Base-by-base conservation (phyloP, 129 eudicot genomes). In the Oenanthe sinensis region DNA sequence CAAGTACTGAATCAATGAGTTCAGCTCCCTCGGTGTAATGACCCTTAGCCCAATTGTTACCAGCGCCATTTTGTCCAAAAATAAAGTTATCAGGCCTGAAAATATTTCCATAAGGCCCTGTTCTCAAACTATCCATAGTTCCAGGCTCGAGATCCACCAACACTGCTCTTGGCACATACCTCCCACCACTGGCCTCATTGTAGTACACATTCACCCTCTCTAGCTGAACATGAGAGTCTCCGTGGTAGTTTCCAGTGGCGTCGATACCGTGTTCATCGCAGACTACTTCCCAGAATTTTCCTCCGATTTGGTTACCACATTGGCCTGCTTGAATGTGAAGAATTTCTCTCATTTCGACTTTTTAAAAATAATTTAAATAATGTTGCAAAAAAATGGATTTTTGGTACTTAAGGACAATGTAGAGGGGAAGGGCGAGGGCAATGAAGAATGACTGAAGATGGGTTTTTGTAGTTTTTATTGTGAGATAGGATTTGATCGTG, bases 11-110 rank as follows among this genome's bases (percentile, higher is more conserved):
- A 82, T 92, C 96, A 50, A 90, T 74, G 78, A 92, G 72, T 54
- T 90, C 93, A 58, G 96, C 97, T 75, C 97, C 97, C 81, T 92
- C 97, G 68, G 95, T 92, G 79, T 89, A 92, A 83, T 92, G 97
- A 24, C 93, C 97, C 79, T 88, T 91, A 49, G 92, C 96, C 96
- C 92, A 91, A 39, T 91, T 91, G 77, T 92, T 92, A 8, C 95
- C 97, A 0, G 97, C 96, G 40, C 96, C 97, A 84, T 87, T 92
- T 43, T 90, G 96, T 17, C 92, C 93, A 28, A 88, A 90, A 71
- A 92, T 89, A 76, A 92, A 90, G 84, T 92, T 92, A 78, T 90
- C 97, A 0, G 92, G 97, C 77, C 94, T 78, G 39, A 92, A 92
- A 46, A 92, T 92, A 52, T 85, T 85, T 8, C 97, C 97, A 54